phyloP scores from a whole-genome alignment of 2,329 filamentous ascomycete genomes.

The Cladosporium cucumerinum region DNA sequence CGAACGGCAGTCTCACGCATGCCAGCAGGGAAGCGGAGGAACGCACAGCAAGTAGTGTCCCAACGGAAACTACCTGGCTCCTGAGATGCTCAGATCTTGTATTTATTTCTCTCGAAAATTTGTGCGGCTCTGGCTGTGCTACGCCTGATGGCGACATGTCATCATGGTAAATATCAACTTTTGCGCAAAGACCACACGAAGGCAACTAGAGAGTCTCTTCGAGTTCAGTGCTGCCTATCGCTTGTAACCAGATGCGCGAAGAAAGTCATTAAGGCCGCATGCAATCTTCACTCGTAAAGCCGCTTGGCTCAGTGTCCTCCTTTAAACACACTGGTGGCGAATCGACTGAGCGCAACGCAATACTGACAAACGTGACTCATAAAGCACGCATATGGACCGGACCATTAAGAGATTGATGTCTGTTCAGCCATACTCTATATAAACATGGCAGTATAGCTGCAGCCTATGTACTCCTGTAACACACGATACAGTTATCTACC shows the following conservation, averaged over 20 bases:
- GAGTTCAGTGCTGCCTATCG: too few species aligned
- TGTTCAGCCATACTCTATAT: background rate
- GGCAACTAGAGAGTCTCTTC: background rate
- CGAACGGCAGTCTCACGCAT: background rate
- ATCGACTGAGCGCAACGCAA: too few species aligned
- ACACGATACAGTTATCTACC: constrained; percentile 3
- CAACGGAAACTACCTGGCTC: background rate
- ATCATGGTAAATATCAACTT: background rate
- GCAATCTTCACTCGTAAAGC: too few species aligned
- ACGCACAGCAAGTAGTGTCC: background rate
- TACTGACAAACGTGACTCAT: background rate
- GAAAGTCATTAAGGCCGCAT: too few species aligned
- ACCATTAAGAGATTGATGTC: background rate
- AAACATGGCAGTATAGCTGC: background rate
- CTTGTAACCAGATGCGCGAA: too few species aligned
- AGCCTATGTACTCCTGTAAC: background rate
- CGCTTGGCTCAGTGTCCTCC: too few species aligned
- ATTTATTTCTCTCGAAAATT: background rate
- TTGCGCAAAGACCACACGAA: background rate
- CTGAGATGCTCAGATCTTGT: background rate
- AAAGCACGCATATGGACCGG: too few species aligned
- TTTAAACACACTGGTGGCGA: too few species aligned
- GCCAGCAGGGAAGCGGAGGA: background rate
- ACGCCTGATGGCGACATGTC: background rate
- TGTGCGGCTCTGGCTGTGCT: background rate